These are phyloP conservation scores for Talaromyces sp. DNA, from an alignment of 2,329 filamentous ascomycete species.

Conservation along the genomic window DNA sequence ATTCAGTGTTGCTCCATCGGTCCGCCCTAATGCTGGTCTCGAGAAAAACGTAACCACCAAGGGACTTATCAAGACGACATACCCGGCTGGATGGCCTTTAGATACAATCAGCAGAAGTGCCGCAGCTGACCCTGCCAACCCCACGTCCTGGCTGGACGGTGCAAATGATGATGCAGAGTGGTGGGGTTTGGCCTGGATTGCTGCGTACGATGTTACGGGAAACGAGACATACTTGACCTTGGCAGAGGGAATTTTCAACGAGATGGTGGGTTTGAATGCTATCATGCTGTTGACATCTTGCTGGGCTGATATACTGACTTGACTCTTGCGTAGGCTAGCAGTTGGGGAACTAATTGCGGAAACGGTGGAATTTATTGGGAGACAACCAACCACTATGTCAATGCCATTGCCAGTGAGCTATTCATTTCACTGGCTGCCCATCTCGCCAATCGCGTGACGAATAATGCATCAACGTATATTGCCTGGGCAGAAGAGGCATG, in stretches of 20 bases:
- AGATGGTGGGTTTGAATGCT: constrained; percentile 30
- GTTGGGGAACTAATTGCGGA: constrained; percentile 41
- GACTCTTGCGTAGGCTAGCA: constrained; percentile 15
- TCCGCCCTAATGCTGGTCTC: constrained; percentile 1
- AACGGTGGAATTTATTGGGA: constrained; percentile 49
- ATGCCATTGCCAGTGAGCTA: constrained; percentile 54
- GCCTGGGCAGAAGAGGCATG: constrained; percentile 46
- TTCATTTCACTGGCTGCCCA: constrained; percentile 53
- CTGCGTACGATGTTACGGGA: constrained; percentile 50
- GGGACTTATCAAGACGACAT: background rate
- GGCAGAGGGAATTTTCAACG: constrained; percentile 47
- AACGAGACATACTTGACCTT: constrained; percentile 43
- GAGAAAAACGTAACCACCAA: background rate
- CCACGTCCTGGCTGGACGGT: constrained; percentile 6
- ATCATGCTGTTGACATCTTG: background rate
- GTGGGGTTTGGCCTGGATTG: constrained; percentile 53
- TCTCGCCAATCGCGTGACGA: constrained; percentile 47
- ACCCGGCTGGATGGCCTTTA: constrained; percentile 2
- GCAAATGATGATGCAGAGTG: constrained; percentile 51
- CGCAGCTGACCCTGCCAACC: background rate
- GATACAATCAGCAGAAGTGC: background rate
- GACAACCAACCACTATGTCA: constrained; percentile 42
- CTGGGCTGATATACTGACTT: background rate
- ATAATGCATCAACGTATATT: constrained; percentile 36
- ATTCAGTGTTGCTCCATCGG: constrained; percentile 9